Conservation (phyloP, 768 basidiomycete species). For the Rossbeevera mucosa region DNA sequence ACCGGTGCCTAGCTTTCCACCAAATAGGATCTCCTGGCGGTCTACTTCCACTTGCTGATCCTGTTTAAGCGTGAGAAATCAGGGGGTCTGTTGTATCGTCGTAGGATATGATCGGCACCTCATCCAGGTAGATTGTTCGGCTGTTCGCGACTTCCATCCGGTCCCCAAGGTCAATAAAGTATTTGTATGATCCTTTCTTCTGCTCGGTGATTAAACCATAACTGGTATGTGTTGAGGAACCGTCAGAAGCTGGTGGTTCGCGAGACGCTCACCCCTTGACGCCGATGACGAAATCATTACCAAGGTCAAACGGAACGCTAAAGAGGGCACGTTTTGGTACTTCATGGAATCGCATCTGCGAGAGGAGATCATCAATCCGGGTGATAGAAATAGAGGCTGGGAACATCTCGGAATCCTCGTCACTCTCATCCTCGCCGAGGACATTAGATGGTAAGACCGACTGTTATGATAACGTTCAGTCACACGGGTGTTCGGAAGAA, state of each 20-base stretch:
- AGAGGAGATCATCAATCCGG: conserved; percentile 71
- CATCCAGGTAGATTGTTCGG: conserved; percentile 72
- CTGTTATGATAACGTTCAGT: conserved; percentile 33
- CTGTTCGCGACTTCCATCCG: conserved; percentile 70
- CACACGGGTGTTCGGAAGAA: background rate
- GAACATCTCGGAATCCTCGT: conserved; percentile 50
- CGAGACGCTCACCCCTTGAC: conserved; percentile 64
- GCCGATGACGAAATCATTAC: conserved; percentile 67
- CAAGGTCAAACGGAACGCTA: conserved; percentile 76
- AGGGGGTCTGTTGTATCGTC: background rate
- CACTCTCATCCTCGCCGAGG: conserved; percentile 40
- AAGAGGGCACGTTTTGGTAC: conserved; percentile 80
- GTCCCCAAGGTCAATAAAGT: conserved; percentile 77
- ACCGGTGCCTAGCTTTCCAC: conserved; percentile 36
- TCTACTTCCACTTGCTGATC: conserved; percentile 29
- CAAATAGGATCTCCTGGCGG: conserved; percentile 24
- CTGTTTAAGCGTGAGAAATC: conserved; percentile 14
- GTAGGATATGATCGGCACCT: conserved; percentile 34
- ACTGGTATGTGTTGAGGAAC: conserved; percentile 36
- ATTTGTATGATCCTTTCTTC: conserved; percentile 75
- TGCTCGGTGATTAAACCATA: conserved; percentile 89
- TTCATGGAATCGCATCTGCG: conserved; percentile 79
- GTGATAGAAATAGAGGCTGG: conserved; percentile 71
- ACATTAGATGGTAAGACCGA: conserved; percentile 53
- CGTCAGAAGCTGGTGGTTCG: background rate